A percentile compares a stretch with the other conserved stretches of the same genome.
Evolutionary conservation across 495 filamentous ascomycete genomes (phyloP).

Genomic region (Aspergillus sclerotiicarbonarius): DNA sequence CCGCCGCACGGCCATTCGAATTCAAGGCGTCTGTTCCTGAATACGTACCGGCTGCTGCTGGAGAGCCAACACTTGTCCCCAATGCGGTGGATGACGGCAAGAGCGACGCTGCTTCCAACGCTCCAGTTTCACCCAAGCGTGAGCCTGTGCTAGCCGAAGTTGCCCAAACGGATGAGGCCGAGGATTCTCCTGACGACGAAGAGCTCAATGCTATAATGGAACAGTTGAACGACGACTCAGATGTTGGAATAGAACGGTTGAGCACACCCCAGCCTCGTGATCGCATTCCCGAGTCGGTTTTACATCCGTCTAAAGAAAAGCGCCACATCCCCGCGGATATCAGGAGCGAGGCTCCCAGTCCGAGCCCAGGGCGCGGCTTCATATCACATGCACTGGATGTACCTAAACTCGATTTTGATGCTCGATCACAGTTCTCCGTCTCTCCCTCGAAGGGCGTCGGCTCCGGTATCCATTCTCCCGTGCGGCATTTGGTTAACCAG

Average conservation of each 20-base stretch:
- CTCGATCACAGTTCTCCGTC: constrained; percentile 36
- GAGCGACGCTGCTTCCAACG: constrained; percentile 30
- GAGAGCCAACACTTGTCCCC: constrained; percentile 21
- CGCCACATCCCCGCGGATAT: constrained; percentile 54
- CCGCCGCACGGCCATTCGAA: constrained; percentile 66
- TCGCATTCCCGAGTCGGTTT: constrained; percentile 34
- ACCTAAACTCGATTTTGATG: constrained; percentile 45
- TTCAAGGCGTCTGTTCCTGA: constrained; percentile 51
- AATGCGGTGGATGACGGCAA: constrained; percentile 5
- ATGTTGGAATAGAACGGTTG: constrained; percentile 66
- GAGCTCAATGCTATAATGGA: constrained; percentile 87
- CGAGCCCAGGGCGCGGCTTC: constrained; percentile 63
- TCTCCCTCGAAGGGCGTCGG: constrained; percentile 39
- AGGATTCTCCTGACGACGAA: constrained; percentile 60
- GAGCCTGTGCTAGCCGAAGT: constrained; percentile 13
- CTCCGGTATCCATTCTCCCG: constrained; percentile 49
- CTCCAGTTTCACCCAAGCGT: constrained; percentile 21
- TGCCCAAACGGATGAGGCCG: constrained; percentile 22
- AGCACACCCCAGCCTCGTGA: constrained; percentile 48
- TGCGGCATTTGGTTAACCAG: constrained; percentile 65
- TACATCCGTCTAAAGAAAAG: constrained; percentile 52
- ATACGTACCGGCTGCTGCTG: constrained; percentile 44
- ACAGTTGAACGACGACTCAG: constrained; percentile 70
- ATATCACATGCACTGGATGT: constrained; percentile 44
- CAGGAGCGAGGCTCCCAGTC: constrained; percentile 73